Evolutionary conservation across 2,329 filamentous ascomycete genomes (phyloP).

Genomic region (Ascochyta lentis): DNA sequence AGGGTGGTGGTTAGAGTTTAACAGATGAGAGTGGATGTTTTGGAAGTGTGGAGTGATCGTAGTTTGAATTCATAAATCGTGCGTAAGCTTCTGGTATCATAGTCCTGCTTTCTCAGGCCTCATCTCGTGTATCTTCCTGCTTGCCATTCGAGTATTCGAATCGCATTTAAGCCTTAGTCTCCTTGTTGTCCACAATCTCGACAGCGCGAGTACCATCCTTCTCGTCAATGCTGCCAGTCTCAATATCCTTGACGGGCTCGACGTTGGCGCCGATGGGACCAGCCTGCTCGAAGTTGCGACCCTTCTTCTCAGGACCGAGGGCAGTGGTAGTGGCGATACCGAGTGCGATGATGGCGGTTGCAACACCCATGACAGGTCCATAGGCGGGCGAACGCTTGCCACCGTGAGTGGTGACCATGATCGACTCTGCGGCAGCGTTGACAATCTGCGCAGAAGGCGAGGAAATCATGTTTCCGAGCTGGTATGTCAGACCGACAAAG

Average conservation of each 20-base stretch:
- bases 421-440: constrained; percentile 71
- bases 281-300: constrained; percentile 70
- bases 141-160: not conserved
- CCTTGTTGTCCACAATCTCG: constrained; percentile 28
- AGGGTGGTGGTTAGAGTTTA: not conserved
- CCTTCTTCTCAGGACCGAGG: constrained; percentile 76
- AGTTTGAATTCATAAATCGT: constrained; percentile 6
- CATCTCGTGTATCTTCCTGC: not conserved
- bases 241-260: constrained; percentile 38
- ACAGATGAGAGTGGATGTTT: not conserved
- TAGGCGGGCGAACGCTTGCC: constrained; percentile 72
- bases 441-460: constrained; percentile 78
- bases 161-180: constrained; percentile 10
- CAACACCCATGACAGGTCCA: constrained; percentile 76
- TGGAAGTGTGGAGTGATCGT: not conserved
- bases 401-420: constrained; percentile 56
- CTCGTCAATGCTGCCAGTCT: constrained; percentile 39
- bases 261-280: constrained; percentile 56
- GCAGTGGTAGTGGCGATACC: constrained; percentile 73
- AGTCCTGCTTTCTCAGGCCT: not conserved
- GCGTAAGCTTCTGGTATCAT: constrained; percentile 7
- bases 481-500: constrained; percentile 75
- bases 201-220: constrained; percentile 31
- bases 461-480: constrained; percentile 77
- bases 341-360: constrained; percentile 75